Evolutionary conservation across 345 rosid genomes (phyloP).

Genomic region (Populus simonii): DNA sequence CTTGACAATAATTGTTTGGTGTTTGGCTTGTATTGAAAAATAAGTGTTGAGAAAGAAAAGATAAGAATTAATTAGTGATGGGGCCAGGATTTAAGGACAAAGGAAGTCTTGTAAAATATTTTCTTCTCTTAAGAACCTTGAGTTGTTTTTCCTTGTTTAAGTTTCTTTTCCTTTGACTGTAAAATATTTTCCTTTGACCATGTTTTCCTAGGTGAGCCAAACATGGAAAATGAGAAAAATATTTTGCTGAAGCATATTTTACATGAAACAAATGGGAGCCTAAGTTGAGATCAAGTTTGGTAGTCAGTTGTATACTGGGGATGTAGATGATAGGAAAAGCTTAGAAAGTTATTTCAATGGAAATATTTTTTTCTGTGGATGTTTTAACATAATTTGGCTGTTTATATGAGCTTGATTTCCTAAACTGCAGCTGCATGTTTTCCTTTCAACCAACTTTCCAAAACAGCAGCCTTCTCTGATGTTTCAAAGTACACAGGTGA

Average conservation of each 20-base stretch:
- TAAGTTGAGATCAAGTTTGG: not conserved
- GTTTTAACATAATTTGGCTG: not conserved
- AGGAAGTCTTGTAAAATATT: no score
- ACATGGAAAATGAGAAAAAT: not conserved
- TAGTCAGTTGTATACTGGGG: not conserved
- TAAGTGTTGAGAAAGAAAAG: no score
- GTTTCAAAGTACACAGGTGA: slow-evolving; percentile 88
- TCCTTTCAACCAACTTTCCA: slow-evolving; percentile 73
- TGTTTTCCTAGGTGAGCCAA: not conserved
- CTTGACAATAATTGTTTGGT: no score
- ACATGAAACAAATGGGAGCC: not conserved
- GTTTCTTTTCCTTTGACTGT: no score
- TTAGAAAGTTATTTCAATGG: not conserved
- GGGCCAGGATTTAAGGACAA: no score
- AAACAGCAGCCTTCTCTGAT: slow-evolving; percentile 74
- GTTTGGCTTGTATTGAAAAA: no score
- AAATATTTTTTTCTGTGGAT: not conserved
- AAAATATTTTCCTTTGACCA: not conserved
- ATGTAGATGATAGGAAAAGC: not conserved
- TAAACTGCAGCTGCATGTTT: slow-evolving; percentile 61
- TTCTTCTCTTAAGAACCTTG: no score
- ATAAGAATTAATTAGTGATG: no score
- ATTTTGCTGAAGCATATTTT: not conserved
- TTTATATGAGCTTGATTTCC: not conserved
- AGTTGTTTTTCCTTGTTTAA: no score